phyloP scores from a whole-genome alignment of 1,284 basidiomycete species.

The Trichosporon ovoides region DNA sequence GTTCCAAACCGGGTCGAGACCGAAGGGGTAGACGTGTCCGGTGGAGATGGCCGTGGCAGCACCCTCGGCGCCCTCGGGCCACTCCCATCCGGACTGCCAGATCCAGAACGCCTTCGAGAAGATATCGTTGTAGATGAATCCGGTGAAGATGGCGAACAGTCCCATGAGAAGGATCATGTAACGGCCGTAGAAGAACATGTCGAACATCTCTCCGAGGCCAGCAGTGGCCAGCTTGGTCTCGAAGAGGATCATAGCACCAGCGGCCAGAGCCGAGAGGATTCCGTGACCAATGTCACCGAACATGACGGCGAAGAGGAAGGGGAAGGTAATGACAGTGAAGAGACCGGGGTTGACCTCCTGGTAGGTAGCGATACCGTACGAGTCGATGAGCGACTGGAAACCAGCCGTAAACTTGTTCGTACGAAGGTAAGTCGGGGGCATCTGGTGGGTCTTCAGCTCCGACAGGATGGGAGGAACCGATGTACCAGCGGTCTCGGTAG shows the following conservation, averaged over 20 bases:
- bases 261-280: conserved; percentile 71
- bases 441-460: conserved; percentile 82
- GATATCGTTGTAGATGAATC: conserved; percentile 98
- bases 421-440: conserved; percentile 90
- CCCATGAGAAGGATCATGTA: conserved; percentile 99
- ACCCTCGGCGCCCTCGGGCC: conserved; percentile 55
- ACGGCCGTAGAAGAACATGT: conserved; percentile 91
- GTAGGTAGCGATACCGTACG: conserved; percentile 90
- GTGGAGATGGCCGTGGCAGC: conserved; percentile 57
- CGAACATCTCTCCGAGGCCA: conserved; percentile 68
- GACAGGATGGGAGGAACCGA: conserved; percentile 87
- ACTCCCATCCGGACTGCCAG: conserved; percentile 85
- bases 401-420: conserved; percentile 97
- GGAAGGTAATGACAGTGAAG: conserved; percentile 90
- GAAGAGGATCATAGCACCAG: conserved; percentile 74
- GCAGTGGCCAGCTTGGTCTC: conserved; percentile 75
- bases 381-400: conserved; percentile 97
- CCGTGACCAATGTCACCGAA: conserved; percentile 99
- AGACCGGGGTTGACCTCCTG: conserved; percentile 97
- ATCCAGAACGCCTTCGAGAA: conserved; percentile 90
- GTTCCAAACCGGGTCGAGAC: conserved; percentile 94
- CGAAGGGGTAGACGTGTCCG: conserved; percentile 79
- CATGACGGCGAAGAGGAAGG: conserved; percentile 99
- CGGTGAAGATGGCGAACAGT: conserved; percentile 88
- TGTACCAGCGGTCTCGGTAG: conserved; percentile 93